Percentiles rank a stretch among this genome's conserved stretches.
These are phyloP conservation scores for Cystobasidium ongulense DNA, from an alignment of 768 basidiomycete genomes.

Conservation along the genomic window DNA sequence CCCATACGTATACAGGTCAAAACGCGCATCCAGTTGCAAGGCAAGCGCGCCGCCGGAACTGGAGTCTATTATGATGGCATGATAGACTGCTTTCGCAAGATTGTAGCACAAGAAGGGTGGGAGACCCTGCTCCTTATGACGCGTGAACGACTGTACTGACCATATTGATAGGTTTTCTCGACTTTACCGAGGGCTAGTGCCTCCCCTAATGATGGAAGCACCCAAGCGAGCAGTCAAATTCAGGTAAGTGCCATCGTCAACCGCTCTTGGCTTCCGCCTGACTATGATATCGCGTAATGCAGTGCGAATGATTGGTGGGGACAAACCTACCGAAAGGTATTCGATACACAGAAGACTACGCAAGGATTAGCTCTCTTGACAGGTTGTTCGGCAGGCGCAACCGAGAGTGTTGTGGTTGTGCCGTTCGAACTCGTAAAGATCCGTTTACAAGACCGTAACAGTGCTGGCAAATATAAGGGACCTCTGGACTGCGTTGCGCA, in stretches of 20 bases:
- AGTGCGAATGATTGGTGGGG: constrained; percentile 96
- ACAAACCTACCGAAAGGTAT: constrained; percentile 57
- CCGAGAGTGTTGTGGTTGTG: constrained; percentile 71
- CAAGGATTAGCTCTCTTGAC: constrained; percentile 79
- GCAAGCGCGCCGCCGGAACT: constrained; percentile 64
- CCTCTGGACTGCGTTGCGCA: constrained; percentile 84
- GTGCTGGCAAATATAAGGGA: constrained; percentile 64
- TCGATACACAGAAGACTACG: constrained; percentile 76
- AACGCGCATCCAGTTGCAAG: constrained; percentile 95
- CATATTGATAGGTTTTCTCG: constrained; percentile 57
- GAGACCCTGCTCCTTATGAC: constrained; percentile 19
- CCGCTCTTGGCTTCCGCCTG: background rate
- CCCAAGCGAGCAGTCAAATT: constrained; percentile 93
- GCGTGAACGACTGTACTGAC: background rate
- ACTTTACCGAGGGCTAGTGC: constrained; percentile 90
- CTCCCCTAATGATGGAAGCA: constrained; percentile 88
- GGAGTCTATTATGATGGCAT: constrained; percentile 48
- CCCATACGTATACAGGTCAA: constrained; percentile 60
- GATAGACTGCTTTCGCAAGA: constrained; percentile 70
- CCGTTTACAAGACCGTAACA: constrained; percentile 84
- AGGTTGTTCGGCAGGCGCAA: constrained; percentile 88
- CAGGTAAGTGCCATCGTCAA: constrained; percentile 43
- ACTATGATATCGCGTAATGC: background rate
- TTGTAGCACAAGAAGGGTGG: constrained; percentile 85
- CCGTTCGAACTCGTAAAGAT: constrained; percentile 69